Evolutionary conservation across 768 basidiomycete genomes (phyloP).

Genomic region (Artomyces pyxidatus): DNA sequence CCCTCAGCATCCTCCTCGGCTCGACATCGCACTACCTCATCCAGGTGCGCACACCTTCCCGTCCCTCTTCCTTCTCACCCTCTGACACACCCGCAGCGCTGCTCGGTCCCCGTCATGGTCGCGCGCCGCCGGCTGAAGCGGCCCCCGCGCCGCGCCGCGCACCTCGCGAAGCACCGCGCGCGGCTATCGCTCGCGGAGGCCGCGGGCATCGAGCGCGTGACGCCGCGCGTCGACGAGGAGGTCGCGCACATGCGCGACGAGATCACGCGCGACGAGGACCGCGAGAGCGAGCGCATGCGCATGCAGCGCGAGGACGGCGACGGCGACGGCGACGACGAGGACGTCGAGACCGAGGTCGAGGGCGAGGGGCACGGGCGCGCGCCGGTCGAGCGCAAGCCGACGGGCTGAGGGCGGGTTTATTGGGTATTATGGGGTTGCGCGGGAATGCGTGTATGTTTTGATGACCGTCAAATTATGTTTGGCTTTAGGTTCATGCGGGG

Average conservation of each 20-base stretch:
- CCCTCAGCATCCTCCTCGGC: slow-evolving; percentile 74
- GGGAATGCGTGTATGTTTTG: too few species aligned
- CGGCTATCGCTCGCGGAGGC: slow-evolving; percentile 84
- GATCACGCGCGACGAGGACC: slow-evolving; percentile 59
- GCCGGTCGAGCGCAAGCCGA: not conserved
- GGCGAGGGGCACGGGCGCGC: slow-evolving; percentile 1
- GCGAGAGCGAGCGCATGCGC: slow-evolving; percentile 14
- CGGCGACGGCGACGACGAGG: slow-evolving; percentile 8
- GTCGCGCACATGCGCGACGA: slow-evolving; percentile 76
- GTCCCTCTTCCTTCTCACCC: not conserved
- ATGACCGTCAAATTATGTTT: too few species aligned
- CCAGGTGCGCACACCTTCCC: slow-evolving; percentile 38
- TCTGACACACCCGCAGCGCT: slow-evolving; percentile 44
- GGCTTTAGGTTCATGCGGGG: too few species aligned
- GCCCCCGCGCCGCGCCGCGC: slow-evolving; percentile 72
- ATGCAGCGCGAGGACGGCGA: slow-evolving; percentile 9
- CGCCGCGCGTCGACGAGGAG: slow-evolving; percentile 77
- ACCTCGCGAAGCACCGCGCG: slow-evolving; percentile 71
- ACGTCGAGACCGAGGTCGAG: slow-evolving; percentile 8
- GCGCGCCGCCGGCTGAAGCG: slow-evolving; percentile 87
- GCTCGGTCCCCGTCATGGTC: slow-evolving; percentile 95
- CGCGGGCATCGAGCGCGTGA: slow-evolving; percentile 79
- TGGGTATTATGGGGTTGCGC: too few species aligned
- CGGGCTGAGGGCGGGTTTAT: too few species aligned
- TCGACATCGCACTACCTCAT: slow-evolving; percentile 94